phyloP scores from a whole-genome alignment of 1,284 basidiomycete genomes.

The Ustilago trichophora region DNA sequence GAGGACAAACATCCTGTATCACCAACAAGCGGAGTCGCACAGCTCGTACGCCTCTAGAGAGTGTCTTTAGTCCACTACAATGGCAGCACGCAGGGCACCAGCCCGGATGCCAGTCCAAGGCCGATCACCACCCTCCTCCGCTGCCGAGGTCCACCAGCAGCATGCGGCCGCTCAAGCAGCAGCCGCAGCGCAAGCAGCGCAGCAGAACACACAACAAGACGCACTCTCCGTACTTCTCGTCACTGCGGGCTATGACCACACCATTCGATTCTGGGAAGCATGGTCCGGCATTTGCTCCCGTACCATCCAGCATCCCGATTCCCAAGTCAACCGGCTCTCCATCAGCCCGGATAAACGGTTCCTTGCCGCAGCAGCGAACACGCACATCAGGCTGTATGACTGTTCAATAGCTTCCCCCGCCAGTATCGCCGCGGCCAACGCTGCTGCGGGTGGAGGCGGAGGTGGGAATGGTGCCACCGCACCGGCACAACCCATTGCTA shows the following conservation, averaged over 20 bases:
- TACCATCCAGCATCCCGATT: conserved; percentile 76
- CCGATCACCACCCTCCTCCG: conserved; percentile 21
- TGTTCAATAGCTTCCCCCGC: conserved; percentile 44
- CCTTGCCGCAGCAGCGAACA: conserved; percentile 60
- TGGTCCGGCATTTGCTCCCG: conserved; percentile 98
- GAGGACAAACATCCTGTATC: too few species aligned
- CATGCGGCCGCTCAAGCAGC: conserved; percentile 27
- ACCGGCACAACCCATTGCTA: conserved; percentile 45
- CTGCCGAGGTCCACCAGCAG: conserved; percentile 30
- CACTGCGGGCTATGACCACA: conserved; percentile 79
- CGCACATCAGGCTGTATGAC: conserved; percentile 61
- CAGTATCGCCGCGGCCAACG: conserved; percentile 28
- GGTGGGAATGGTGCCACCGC: conserved; percentile 10
- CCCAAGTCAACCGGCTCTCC: conserved; percentile 64
- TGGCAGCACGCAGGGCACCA: conserved; percentile 40
- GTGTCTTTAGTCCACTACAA: background rate
- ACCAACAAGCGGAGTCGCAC: too few species aligned
- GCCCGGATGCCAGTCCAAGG: conserved; percentile 29
- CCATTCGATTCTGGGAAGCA: conserved; percentile 99
- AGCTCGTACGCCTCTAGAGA: too few species aligned
- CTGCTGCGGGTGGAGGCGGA: conserved; percentile 8
- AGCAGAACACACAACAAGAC: conserved; percentile 62
- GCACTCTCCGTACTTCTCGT: conserved; percentile 71
- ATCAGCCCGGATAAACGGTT: conserved; percentile 64
- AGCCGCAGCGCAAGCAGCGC: conserved; percentile 21